phyloP scores from a whole-genome alignment of 108 stramenopile species.

The Nitzschia sp. region DNA sequence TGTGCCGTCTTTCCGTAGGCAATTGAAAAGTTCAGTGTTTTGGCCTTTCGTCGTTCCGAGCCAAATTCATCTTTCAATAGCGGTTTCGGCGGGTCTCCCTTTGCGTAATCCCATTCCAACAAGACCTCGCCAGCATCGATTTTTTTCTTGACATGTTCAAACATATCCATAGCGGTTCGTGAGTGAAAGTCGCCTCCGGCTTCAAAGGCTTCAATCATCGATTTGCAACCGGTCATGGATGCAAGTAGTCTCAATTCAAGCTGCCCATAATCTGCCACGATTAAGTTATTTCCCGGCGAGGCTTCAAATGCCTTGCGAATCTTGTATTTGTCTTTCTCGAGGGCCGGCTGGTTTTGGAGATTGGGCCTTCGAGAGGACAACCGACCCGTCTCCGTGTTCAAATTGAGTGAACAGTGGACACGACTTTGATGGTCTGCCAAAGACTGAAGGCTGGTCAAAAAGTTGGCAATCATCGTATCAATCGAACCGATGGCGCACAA shows the following conservation, averaged over 20 bases:
- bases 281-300: conserved; percentile 88
- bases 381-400: conserved; percentile 99
- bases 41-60: conserved; percentile 97
- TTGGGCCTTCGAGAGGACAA: conserved; percentile 95
- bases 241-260: conserved; percentile 96
- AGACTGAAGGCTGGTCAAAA: conserved; percentile 83
- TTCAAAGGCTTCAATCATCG: conserved; percentile 97
- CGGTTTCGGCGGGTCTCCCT: conserved; percentile 92
- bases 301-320: conserved; percentile 93
- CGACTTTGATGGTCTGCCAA: conserved; percentile 89
- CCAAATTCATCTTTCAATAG: conserved; percentile 97
- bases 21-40: conserved; percentile 99
- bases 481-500: conserved; percentile 90
- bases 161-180: conserved; percentile 98
- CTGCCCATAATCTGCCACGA: conserved; percentile 99
- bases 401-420: conserved; percentile 96
- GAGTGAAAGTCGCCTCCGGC: conserved; percentile 98
- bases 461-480: conserved; percentile 96
- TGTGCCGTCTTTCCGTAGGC: conserved; percentile 99
- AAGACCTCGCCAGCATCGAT: conserved; percentile 94
- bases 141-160: conserved; percentile 90
- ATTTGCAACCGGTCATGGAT: conserved; percentile 93
- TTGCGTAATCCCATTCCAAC: conserved; percentile 96
- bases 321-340: conserved; percentile 96
- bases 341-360: conserved; percentile 99